Evolutionary conservation across 148 eudicot genomes (phyloP), one percentile per base, ranked within the genome.

Genomic region (Rhododendron molle): DNA sequence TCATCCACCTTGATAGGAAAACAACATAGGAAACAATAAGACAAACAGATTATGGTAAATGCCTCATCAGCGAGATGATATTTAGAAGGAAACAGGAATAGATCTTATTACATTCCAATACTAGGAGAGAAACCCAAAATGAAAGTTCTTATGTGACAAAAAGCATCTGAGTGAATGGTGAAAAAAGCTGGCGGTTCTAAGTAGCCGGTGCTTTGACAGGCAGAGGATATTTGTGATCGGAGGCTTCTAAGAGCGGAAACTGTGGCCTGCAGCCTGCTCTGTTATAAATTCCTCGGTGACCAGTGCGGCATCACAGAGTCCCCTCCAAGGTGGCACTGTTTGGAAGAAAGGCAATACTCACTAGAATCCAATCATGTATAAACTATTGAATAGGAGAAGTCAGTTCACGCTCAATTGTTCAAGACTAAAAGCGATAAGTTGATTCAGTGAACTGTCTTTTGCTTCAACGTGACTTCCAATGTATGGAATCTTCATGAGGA

Each of bases 1-100:
- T 34, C 76, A 72, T 43, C 77, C 46, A 78, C 88, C 84, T 85
- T 81, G 38, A 81, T 12, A 3, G 12, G 23, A 26, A 81, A 32
- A 60, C 21, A 90, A 49, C 50, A 85, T 50, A 85, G 83, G 11
- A 18, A 76, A 58, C 12, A 80, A 20, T 60, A 73, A 72, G 30
- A 46, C 58, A 52, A 34, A 20, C 69, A 49, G 23, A 30, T 52
- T 21, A 30, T 5, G 21, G 44, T 26, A 71, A 49, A 81, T 52
- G 38, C 18, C 52, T 14, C 49, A 23, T 5, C 46, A 69, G 10
- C 18, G 44, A 74, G 85, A 50, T 74, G 69, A 74, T 49, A 28
- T 80, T 80, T 32, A 80, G 40, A 80, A 50, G 40, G 21, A 80
- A 47, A 30, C 52, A 49, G 7, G 40, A 32, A 50, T 28, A 47